Conservation (phyloP, 176 grass and related monocot genomes). For the Microstegium vimineum region DNA sequence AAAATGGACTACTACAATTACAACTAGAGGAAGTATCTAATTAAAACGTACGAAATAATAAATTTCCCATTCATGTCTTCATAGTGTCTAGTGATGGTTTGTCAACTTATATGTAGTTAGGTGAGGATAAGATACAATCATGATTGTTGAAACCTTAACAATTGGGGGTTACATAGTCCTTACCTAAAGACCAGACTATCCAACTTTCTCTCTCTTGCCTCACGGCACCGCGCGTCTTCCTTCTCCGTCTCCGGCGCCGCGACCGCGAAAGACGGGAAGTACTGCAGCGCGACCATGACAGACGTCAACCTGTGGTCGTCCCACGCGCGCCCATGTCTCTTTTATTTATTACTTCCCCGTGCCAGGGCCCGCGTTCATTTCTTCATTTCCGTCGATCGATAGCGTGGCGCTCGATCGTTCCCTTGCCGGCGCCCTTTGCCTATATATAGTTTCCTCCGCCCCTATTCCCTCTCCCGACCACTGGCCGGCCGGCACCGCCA, state of each 20-base stretch:
- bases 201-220: not conserved
- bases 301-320: conserved; percentile 8
- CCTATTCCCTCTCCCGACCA: conserved; percentile 40
- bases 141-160: not conserved
- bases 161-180: too few species aligned
- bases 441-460: conserved; percentile 9
- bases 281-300: not conserved
- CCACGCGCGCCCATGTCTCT: not conserved
- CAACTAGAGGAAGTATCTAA: not conserved
- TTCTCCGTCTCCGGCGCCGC: not conserved
- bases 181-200: too few species aligned
- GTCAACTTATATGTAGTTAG: not conserved
- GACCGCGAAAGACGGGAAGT: not conserved
- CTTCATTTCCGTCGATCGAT: conserved; percentile 7
- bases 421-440: not conserved
- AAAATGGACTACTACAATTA: not conserved
- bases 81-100: not conserved
- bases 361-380: not conserved
- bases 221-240: not conserved
- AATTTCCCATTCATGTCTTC: not conserved
- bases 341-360: not conserved
- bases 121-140: not conserved
- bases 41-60: not conserved
- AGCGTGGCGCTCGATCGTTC: not conserved
- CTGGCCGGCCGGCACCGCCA: conserved; percentile 8